These are phyloP conservation scores for Suillus occidentalis DNA, from an alignment of 768 basidiomycete species.

Conservation along the genomic window DNA sequence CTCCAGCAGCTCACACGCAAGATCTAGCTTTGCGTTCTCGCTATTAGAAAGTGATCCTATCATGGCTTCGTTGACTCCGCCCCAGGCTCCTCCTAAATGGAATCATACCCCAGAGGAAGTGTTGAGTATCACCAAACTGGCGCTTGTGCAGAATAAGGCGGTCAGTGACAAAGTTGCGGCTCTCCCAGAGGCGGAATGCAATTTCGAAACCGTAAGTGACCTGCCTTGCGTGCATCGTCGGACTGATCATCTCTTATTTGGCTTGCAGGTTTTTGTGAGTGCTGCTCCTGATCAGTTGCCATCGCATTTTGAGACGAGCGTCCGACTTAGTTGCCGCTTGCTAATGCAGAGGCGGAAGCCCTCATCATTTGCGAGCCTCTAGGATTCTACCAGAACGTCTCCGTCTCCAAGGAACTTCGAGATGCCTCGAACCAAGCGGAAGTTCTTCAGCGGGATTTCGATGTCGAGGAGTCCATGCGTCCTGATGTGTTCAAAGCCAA, in stretches of 20 bases:
- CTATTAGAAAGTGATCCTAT: slow-evolving; percentile 5
- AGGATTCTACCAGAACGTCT: slow-evolving; percentile 82
- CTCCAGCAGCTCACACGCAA: not conserved
- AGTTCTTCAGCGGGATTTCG: slow-evolving; percentile 65
- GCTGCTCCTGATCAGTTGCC: slow-evolving; percentile 7
- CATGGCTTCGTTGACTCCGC: slow-evolving; percentile 56
- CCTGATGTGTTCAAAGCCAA: slow-evolving; percentile 78
- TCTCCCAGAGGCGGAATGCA: slow-evolving; percentile 55
- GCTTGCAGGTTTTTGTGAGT: slow-evolving; percentile 70
- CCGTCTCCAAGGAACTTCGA: slow-evolving; percentile 69
- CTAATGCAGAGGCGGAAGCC: slow-evolving; percentile 55
- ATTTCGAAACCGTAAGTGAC: slow-evolving; percentile 61
- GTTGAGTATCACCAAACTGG: slow-evolving; percentile 51
- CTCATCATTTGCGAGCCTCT: slow-evolving; percentile 57
- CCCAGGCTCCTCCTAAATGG: slow-evolving; percentile 68
- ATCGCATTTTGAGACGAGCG: slow-evolving; percentile 20
- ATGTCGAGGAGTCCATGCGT: slow-evolving; percentile 79
- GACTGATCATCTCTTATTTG: slow-evolving; percentile 1
- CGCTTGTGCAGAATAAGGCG: slow-evolving; percentile 55
- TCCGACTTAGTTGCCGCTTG: slow-evolving; percentile 51
- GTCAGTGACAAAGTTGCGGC: slow-evolving; percentile 60
- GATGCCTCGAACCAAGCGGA: slow-evolving; percentile 80
- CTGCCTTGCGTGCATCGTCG: not conserved
- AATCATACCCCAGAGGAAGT: slow-evolving; percentile 65
- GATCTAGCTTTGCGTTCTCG: not conserved